phyloP scores from a whole-genome alignment of 2,329 filamentous ascomycete genomes.

The Claviceps sp. region DNA sequence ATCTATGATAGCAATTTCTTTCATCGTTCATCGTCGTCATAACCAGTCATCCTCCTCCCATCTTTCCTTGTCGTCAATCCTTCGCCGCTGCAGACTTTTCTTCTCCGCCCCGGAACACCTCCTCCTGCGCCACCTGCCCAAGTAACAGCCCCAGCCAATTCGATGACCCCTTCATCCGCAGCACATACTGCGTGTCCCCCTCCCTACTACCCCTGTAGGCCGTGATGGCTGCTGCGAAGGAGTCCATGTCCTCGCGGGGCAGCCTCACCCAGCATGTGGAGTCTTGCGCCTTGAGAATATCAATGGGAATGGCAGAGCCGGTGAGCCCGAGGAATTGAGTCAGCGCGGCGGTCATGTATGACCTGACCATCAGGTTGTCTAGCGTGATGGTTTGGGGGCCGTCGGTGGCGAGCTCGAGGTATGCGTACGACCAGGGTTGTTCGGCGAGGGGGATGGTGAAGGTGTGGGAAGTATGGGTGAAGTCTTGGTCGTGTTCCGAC shows the following conservation, averaged over 20 bases:
- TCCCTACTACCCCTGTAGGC: conserved; percentile 43
- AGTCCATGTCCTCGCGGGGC: conserved; percentile 44
- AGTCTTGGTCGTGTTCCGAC: conserved; percentile 18
- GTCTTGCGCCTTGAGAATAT: conserved; percentile 50
- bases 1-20: conserved; percentile 4
- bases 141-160: conserved; percentile 51
- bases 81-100: not conserved
- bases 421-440: conserved; percentile 43
- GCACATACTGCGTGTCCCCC: conserved; percentile 30
- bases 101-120: conserved; percentile 32
- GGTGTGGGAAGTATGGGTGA: conserved; percentile 34
- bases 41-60: conserved; percentile 2
- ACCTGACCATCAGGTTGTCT: conserved; percentile 48
- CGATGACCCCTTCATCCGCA: conserved; percentile 44
- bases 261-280: conserved; percentile 50
- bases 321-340: conserved; percentile 56
- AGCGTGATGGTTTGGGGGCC: conserved; percentile 21
- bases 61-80: not conserved
- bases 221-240: conserved; percentile 50
- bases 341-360: conserved; percentile 50
- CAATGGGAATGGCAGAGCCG: conserved; percentile 53
- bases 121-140: conserved; percentile 25
- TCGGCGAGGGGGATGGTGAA: conserved; percentile 33
- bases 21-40: conserved; percentile 3
- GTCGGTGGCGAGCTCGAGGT: conserved; percentile 33